Evolutionary conservation across 371 early-diverging fungal genomes (phyloP).

Genomic region (Phascolomyces articulosus): DNA sequence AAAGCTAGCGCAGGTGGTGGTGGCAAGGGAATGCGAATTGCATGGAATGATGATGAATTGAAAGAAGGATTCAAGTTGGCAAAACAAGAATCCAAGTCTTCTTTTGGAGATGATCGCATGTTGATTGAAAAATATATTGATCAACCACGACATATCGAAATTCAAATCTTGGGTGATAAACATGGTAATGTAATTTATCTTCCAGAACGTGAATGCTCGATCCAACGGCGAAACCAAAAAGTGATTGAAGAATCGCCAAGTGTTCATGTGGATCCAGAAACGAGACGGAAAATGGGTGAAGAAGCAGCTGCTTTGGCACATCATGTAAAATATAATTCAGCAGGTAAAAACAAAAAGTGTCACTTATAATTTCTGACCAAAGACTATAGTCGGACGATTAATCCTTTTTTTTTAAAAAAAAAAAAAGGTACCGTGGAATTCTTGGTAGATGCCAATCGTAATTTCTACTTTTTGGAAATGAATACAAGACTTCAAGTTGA

Average conservation of each 20-base stretch:
- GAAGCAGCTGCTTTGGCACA: constrained; percentile 81
- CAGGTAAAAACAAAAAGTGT: constrained; percentile 44
- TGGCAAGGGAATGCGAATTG: constrained; percentile 89
- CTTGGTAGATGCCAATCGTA: constrained; percentile 63
- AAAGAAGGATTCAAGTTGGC: constrained; percentile 81
- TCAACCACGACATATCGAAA: constrained; percentile 83
- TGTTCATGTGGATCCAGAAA: constrained; percentile 62
- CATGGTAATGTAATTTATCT: constrained; percentile 80
- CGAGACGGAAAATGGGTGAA: constrained; percentile 80
- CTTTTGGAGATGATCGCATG: constrained; percentile 87
- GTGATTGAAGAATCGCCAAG: constrained; percentile 83
- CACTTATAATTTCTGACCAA: no score
- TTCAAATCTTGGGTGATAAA: constrained; percentile 82
- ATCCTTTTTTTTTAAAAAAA: background rate
- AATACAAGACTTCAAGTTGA: constrained; percentile 93
- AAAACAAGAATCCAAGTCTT: constrained; percentile 77
- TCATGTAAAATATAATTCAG: constrained; percentile 83
- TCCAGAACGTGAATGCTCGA: constrained; percentile 91
- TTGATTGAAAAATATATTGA: constrained; percentile 93
- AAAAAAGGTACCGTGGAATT: constrained; percentile 71
- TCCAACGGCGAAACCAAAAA: constrained; percentile 92
- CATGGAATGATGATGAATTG: constrained; percentile 69
- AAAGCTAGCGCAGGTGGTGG: constrained; percentile 90
- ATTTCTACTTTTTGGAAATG: constrained; percentile 91
- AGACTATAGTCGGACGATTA: no score